Evolutionary conservation across 2,329 filamentous ascomycete genomes (phyloP).

Genomic region (Penicillium sp.): DNA sequence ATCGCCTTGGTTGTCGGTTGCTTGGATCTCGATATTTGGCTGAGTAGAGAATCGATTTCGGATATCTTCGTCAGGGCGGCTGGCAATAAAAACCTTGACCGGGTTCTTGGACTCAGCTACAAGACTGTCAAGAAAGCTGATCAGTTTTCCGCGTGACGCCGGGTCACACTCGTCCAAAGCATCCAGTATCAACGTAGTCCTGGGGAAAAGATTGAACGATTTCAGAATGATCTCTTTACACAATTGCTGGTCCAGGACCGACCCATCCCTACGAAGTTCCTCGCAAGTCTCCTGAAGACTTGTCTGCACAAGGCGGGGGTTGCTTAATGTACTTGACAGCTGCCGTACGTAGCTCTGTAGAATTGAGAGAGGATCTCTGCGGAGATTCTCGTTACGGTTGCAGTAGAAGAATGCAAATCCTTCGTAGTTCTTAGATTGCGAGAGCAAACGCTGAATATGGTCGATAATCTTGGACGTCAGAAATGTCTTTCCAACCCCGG

Average conservation of each 20-base stretch:
- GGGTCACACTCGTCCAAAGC: slow-evolving; percentile 14
- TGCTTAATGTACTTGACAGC: slow-evolving; percentile 7
- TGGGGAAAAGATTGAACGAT: background rate
- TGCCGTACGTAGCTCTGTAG: slow-evolving; percentile 12
- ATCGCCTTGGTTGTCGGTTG: slow-evolving; percentile 27
- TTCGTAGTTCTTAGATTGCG: background rate
- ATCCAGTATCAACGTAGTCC: slow-evolving; percentile 11
- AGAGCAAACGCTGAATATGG: background rate
- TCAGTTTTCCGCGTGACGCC: background rate
- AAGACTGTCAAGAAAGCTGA: slow-evolving; percentile 4
- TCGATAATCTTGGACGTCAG: slow-evolving; percentile 13
- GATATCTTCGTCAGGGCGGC: slow-evolving; percentile 14
- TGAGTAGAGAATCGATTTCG: slow-evolving; percentile 3
- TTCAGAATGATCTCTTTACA: slow-evolving; percentile 4
- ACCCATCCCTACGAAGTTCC: background rate
- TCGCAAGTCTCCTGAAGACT: slow-evolving; percentile 1
- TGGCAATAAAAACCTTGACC: slow-evolving; percentile 15
- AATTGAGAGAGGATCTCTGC: slow-evolving; percentile 6
- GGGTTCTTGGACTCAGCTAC: background rate
- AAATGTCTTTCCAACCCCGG: slow-evolving; percentile 15
- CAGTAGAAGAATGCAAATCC: slow-evolving; percentile 15
- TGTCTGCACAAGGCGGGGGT: background rate
- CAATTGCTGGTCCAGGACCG: slow-evolving; percentile 4
- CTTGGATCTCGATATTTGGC: slow-evolving; percentile 16
- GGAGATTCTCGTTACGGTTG: slow-evolving; percentile 11